Base-by-base conservation (phyloP, 1,139 yeast species). In the Taphrina populina region DNA sequence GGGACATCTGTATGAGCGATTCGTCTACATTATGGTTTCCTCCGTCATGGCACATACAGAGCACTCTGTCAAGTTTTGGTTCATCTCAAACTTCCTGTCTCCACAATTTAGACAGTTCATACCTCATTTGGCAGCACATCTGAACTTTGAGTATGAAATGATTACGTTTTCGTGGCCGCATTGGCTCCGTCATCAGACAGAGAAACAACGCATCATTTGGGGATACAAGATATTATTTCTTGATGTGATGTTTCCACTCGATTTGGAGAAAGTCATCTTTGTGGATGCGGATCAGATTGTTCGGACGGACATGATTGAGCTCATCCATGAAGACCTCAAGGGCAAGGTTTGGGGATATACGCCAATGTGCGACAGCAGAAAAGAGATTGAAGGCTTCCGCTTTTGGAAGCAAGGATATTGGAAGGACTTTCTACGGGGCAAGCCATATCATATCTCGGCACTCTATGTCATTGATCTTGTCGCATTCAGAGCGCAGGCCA, bases 321-420 rank as follows among this genome's bases (percentile, higher is more conserved):
- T 84, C 62, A 79, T 79, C 40, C 81, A 79, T 47, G 64, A 80
- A 45, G 94, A 84, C 65, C 70, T 87, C 59, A 72, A 83, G 45
- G 95, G 87, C 4, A 86, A 88, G 0, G 86, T 94, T 0, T 86
- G 87, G 66, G 95, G 90, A 0, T 86, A 82, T 65, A 79, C 88
- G 0, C 95, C 95, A 15, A 86, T 87, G 95, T 81, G 95, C 63
- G 95, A 87, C 56, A 82, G 90, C 0, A 74, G 92, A 52, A 69
- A 71, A 27, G 95, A 85, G 62, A 85, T 84, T 83, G 90, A 84
- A 64, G 95, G 94, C 0, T 84, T 77, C 67, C 73, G 95, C 57
- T 92, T 92, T 71, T 92, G 98, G 98, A 84, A 88, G 65, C 79
- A 80, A 61, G 97, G 97, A 0, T 92, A 88, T 68, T 92, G 98